Evolutionary conservation across 2,329 filamentous ascomycete species (phyloP).

Genomic region (Diaporthe citrichinensis): DNA sequence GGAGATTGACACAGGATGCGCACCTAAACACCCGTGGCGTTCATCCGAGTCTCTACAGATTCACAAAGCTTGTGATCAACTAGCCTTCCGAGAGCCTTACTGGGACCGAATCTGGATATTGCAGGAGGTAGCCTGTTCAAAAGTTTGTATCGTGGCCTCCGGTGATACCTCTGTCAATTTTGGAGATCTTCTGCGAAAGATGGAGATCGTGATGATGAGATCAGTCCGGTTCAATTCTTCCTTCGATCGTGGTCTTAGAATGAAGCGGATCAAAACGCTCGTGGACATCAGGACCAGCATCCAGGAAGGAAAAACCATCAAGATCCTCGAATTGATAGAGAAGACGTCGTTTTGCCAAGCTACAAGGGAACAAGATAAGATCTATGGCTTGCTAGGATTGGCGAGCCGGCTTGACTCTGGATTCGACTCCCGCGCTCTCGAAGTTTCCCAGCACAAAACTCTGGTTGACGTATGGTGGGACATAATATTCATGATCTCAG

Average conservation of each 20-base stretch:
- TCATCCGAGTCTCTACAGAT: neutral
- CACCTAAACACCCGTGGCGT: accelerated
- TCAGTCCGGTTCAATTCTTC: neutral
- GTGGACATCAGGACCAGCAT: neutral
- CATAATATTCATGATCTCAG: neutral
- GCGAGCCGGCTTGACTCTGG: neutral
- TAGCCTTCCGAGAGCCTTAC: neutral
- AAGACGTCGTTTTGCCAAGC: neutral
- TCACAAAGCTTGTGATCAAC: neutral
- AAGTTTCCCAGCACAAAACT: neutral
- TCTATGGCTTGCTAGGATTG: neutral
- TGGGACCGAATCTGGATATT: neutral
- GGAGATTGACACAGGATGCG: neutral
- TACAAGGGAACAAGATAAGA: neutral
- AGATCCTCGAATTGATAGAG: neutral
- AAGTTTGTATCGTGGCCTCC: neutral
- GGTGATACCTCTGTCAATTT: neutral
- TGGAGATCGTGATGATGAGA: neutral
- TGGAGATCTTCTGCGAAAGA: neutral
- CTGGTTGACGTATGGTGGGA: neutral
- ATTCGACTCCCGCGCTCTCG: neutral
- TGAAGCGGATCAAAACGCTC: neutral
- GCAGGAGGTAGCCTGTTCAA: neutral
- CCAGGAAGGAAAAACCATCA: neutral
- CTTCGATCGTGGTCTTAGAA: neutral